Conservation (phyloP, 2,329 filamentous ascomycete species). For the Escovopsis weberi region DNA sequence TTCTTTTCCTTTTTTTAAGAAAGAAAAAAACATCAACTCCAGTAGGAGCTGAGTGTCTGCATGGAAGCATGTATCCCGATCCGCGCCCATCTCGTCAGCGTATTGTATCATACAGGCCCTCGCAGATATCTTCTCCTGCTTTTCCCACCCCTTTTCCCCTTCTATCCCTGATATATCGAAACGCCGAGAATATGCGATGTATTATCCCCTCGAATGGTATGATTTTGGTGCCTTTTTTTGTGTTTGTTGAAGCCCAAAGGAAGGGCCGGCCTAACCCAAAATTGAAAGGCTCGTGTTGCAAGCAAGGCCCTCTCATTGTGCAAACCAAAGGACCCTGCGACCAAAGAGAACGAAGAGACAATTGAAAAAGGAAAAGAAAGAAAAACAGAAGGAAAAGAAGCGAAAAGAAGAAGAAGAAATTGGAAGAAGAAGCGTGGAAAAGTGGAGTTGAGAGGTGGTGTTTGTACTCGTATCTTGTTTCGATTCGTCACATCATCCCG, state of each 20-base stretch:
- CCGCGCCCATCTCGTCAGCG: not conserved
- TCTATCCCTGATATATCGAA: constrained; percentile 18
- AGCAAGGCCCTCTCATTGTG: not conserved
- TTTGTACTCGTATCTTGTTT: not conserved
- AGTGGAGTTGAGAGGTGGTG: too few relatives aligned
- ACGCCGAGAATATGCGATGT: constrained; percentile 20
- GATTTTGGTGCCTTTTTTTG: constrained; percentile 3
- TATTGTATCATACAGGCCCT: constrained; percentile 3
- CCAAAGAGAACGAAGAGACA: too few relatives aligned
- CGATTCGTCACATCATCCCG: not conserved
- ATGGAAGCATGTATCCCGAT: too few relatives aligned
- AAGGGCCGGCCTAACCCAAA: too few relatives aligned
- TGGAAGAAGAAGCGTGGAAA: not conserved
- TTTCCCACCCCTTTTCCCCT: constrained; percentile 1
- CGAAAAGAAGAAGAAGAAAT: not conserved
- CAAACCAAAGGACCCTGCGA: not conserved
- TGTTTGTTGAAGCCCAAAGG: too few relatives aligned
- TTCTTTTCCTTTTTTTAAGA: too few relatives aligned
- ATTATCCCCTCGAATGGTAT: constrained; percentile 6
- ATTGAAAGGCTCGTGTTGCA: too few relatives aligned
- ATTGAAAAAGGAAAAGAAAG: too few relatives aligned
- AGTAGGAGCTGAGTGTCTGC: too few relatives aligned
- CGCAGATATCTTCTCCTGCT: not conserved
- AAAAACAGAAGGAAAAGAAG: not conserved
- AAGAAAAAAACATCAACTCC: too few relatives aligned